Base-by-base conservation (phyloP, 257 asterid genomes). In the Craterostigma plantagineum region DNA sequence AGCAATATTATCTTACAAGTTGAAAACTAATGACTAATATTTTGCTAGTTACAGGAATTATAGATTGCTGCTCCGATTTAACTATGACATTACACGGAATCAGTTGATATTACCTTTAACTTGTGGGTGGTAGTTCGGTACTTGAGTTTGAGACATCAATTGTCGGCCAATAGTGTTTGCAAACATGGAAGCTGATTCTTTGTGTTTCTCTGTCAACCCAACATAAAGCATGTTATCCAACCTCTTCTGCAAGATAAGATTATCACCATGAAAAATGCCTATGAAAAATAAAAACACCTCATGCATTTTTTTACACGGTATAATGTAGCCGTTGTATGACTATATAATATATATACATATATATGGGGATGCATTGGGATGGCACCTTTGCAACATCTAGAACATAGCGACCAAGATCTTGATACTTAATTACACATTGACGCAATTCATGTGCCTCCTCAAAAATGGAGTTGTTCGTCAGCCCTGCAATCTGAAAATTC, bases 161-260 rank as follows among this genome's bases (percentile, higher is more conserved):
- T 87, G 95, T 35, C 90, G 62, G 66, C 92, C 97, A 34, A 87
- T 93, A 39, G 82, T 79, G 60, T 87, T 72, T 39, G 91, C 97
- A 59, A 87, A 87, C 69, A 81, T 62, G 43, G 72, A 52, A 47
- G 97, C 94, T 9, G 97, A 87, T 67, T 81, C 95, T 67, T 50
- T 73, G 65, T 87, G 97, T 57, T 78, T 73, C 58, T 87, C 95
- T 30, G 97, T 87, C 37, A 87, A 76, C 57, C 97, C 97, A 62
- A 87, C 70, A 61, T 81, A 87, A 70, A 87, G 70, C 97, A 87
- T 87, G 38, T 54, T 49, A 36, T 81, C 83, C 73, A 87, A 64
- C 73, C 87, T 73, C 69, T 59, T 79, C 97, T 87, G 93, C 84
- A 79, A 73, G 68, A 71, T 60, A 60, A 48, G 63, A 58, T 53